Evolutionary conservation across 495 filamentous ascomycete genomes (phyloP).

Genomic region (Aspergillus mulundensis): DNA sequence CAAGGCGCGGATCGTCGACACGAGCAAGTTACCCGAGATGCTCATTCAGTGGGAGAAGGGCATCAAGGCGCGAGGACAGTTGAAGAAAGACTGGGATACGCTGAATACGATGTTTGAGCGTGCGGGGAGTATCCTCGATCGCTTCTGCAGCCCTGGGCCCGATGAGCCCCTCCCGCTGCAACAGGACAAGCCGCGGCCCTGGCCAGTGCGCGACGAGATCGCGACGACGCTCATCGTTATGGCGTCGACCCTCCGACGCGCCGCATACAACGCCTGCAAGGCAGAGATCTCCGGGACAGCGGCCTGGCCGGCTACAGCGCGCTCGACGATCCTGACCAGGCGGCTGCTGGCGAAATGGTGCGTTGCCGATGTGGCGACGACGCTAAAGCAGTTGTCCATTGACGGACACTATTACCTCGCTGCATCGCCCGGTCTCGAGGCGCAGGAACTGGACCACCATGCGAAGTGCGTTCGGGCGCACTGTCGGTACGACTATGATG

Average conservation of each 20-base stretch:
- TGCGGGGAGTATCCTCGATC: neutral
- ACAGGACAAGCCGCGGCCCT: neutral
- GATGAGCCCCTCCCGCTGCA: neutral
- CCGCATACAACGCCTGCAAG: neutral
- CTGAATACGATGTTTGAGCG: slow-evolving; percentile 1
- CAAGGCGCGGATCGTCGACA: slow-evolving; percentile 2
- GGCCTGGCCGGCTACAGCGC: neutral
- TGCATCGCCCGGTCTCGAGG: neutral
- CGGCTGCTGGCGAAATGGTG: slow-evolving; percentile 1
- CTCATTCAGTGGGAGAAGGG: neutral
- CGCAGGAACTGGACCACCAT: slow-evolving; percentile 5
- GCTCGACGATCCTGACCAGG: slow-evolving; percentile 1
- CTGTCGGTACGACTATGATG: slow-evolving; percentile 5
- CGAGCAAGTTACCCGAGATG: neutral
- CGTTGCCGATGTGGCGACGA: slow-evolving; percentile 4
- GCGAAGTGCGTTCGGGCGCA: neutral
- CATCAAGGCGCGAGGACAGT: neutral
- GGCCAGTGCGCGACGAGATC: slow-evolving; percentile 10
- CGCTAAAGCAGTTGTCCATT: slow-evolving; percentile 4
- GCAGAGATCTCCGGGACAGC: neutral
- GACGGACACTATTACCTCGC: slow-evolving; percentile 9
- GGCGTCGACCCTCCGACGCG: neutral
- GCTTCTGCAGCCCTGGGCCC: neutral
- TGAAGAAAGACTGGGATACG: neutral
- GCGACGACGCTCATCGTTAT: slow-evolving; percentile 5